Conservation (phyloP, 805 yeast genomes). For the Saturnispora sanitii region DNA sequence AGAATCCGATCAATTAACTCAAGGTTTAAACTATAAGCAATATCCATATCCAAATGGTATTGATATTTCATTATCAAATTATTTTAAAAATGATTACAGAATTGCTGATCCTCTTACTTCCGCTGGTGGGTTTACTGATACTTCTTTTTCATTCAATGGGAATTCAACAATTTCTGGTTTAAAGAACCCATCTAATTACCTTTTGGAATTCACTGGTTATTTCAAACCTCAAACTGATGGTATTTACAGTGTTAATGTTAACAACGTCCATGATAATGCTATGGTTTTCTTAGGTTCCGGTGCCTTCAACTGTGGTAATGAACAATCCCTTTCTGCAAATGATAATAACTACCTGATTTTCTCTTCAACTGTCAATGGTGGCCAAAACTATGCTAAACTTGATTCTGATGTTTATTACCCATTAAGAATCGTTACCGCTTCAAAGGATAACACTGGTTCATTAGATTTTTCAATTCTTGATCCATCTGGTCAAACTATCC, state of each 20-base stretch:
- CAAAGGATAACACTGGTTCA: neutral
- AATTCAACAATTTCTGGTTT: neutral
- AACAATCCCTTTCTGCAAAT: neutral
- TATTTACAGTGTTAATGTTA: constrained; percentile 18
- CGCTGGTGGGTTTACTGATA: neutral
- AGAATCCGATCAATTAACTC: neutral
- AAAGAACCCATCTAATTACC: constrained; percentile 1
- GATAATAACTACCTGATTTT: neutral
- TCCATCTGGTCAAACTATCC: neutral
- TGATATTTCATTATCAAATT: neutral
- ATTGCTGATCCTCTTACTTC: neutral
- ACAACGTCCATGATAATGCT: constrained; percentile 24
- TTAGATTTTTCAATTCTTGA: neutral
- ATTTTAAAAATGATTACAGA: constrained; percentile 1
- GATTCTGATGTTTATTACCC: constrained; percentile 10
- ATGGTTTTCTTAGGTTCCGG: constrained; percentile 26
- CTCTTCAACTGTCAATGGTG: neutral
- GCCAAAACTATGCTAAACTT: constrained; percentile 18
- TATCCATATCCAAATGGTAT: neutral
- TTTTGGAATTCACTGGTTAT: constrained; percentile 15
- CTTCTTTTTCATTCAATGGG: neutral
- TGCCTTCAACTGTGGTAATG: constrained; percentile 28
- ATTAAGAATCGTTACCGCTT: constrained; percentile 5
- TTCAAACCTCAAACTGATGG: constrained; percentile 24
- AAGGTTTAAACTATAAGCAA: neutral